Base-by-base conservation (phyloP, 306 rosid genomes). In the Dicorynia guianensis region DNA sequence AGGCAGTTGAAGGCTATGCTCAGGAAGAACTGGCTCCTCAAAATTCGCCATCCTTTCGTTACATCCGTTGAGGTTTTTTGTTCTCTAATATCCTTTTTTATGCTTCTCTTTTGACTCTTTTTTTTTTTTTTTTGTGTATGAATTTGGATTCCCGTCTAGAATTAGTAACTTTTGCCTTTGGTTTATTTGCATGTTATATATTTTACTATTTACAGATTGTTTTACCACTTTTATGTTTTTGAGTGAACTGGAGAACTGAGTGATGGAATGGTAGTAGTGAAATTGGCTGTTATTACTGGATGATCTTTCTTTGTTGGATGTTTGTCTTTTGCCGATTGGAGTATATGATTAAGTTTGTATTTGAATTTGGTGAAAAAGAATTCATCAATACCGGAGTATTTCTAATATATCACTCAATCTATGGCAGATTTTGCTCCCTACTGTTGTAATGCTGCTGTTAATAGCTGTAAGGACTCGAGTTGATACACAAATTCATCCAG, bases 11-110 rank as follows among this genome's bases (percentile, higher is more conserved):
- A 91, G 87, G 85, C 86, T 10, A 94, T 94, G 96, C 97, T 94
- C 56, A 80, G 95, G 73, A 94, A 94, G 88, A 94, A 92, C 63
- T 95, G 93, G 87, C 97, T 95, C 57, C 98, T 92, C 93, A 95
- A 95, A 77, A 83, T 87, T 74, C 98, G 98, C 54, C 97, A 95
- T 46, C 98, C 98, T 64, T 90, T 81, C 77, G 74, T 76, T 64
- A 92, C 97, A 66, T 71, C 76, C 14, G 95, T 96, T 6, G 98
- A 95, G 98, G 97, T 94, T 8, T 64, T 74, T 48, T 42, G 18
- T 15, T 47, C 18, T 42, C 34, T 56, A n/a, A 13, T 58, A 53
- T 44, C 38, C 42, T 4, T 56, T 40, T 34, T 8, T 25, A 25
- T 25, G 30, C 30, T 25, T 2, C 30, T 25, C 30, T 25, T 25